Conservation (phyloP, 495 filamentous ascomycete genomes). For the Penicillium soppii region DNA sequence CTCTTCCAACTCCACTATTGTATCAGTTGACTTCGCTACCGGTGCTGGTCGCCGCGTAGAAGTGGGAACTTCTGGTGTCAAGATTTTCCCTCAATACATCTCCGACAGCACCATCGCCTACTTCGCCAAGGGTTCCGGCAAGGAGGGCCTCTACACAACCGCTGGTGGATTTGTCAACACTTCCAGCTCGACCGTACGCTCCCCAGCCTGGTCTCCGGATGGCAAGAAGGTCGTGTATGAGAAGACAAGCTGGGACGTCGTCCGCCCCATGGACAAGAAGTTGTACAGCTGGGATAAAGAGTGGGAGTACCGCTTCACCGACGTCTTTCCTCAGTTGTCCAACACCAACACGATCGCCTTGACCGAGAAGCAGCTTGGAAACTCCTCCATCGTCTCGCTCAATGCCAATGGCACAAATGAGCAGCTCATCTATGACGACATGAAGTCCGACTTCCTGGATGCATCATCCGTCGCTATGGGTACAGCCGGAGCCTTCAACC, state of each 20-base stretch:
- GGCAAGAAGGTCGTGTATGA: conserved; percentile 30
- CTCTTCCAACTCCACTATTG: conserved; percentile 18
- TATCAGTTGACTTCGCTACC: conserved; percentile 26
- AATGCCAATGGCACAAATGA: conserved; percentile 16
- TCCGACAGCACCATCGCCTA: conserved; percentile 21
- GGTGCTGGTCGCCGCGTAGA: conserved; percentile 16
- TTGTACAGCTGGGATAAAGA: conserved; percentile 29
- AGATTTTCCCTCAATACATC: conserved; percentile 29
- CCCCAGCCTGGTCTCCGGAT: conserved; percentile 30
- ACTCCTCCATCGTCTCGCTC: conserved; percentile 24
- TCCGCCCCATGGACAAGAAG: conserved; percentile 26
- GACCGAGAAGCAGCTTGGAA: conserved; percentile 30
- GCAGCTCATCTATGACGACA: conserved; percentile 14
- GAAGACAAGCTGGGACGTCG: conserved; percentile 19
- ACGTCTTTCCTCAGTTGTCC: conserved; percentile 30
- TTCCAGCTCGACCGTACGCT: conserved; percentile 18
- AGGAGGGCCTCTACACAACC: conserved; percentile 23
- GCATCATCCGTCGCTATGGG: conserved; percentile 12
- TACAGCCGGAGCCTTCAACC: conserved; percentile 26
- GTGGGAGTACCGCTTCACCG: conserved; percentile 38
- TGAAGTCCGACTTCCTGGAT: conserved; percentile 11
- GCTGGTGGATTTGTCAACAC: conserved; percentile 15
- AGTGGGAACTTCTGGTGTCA: conserved; percentile 17
- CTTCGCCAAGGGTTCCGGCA: conserved; percentile 19
- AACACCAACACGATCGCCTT: conserved; percentile 23